Evolutionary conservation across 148 eudicot species (phyloP), one percentile per base, ranked within the genome.

Genomic region (Selenicereus undatus): DNA sequence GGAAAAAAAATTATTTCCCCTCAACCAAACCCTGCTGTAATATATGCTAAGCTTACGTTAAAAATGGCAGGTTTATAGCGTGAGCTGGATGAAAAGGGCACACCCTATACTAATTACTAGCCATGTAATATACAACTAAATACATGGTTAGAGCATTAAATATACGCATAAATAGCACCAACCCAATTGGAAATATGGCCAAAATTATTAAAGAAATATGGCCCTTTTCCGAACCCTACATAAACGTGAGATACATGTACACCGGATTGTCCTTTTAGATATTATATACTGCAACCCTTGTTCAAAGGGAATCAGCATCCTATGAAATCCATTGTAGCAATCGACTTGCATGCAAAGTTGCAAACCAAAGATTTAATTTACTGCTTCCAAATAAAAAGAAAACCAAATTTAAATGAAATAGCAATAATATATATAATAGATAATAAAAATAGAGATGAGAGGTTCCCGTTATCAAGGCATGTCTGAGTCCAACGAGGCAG

Each of bases 401-500:
- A 64, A 64, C n/a, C 0, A 64, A 52, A 52, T 4, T 52, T 56
- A 56, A 56, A 56, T 56, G 18, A 56, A 17, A 56, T 4, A 3
- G 2, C 32, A 32, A 32, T 32, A 32, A 32, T 32, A 12, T 21
- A 32, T 32, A 12, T 21, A 6, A 22, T 8, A 8, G 22, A 66
- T 22, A 66, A 22, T 27, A 29, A 66, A 22, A 22, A 21, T 29
- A 17, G n/a, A 9, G 20, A 71, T 16, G 74, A 20, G 20, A 58
- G 73, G 80, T 30, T 82, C 85, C 81, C 74, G 73, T 78, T 78
- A 39, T 82, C 76, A 50, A 62, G 81, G 50, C 58, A 82, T 82
- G 85, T 65, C 74, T 65, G 77, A 76, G 65, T 73, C 78, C 52
- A 78, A 73, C 78, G 85, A 76, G 22, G 81, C 81, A 82, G n/a